Percentiles rank a stretch among this genome's conserved stretches.
These are phyloP conservation scores for Trypanosoma mega DNA, from an alignment of 208 protist genomes.

Conservation along the genomic window DNA sequence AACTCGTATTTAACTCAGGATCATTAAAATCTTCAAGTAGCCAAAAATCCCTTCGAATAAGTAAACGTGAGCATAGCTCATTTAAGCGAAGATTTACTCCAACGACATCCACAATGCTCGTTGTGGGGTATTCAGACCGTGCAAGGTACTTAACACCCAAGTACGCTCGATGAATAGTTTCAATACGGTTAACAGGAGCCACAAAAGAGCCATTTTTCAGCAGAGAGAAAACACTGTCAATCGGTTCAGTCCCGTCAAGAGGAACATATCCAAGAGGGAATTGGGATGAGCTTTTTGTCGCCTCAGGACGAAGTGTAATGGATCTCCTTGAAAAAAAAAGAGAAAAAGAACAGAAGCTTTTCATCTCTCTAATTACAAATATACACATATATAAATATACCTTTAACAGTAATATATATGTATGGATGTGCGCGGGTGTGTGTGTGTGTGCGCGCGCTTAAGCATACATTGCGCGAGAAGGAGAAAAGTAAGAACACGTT, in stretches of 20 bases:
- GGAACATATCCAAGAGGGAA: constrained; percentile 84
- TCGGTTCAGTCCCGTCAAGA: constrained; percentile 72
- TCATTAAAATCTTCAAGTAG: constrained; percentile 86
- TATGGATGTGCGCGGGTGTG: no score
- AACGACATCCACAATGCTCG: constrained; percentile 53
- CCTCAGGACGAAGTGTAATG: constrained; percentile 32
- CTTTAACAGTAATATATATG: no score
- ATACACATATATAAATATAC: background rate
- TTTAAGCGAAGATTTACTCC: constrained; percentile 35
- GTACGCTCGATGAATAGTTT: constrained; percentile 65
- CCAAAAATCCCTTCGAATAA: constrained; percentile 89
- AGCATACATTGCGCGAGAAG: no score
- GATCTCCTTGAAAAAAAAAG: constrained; percentile 5
- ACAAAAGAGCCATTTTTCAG: constrained; percentile 81
- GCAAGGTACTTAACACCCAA: constrained; percentile 52
- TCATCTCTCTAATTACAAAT: constrained; percentile 10
- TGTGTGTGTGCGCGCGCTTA: no score
- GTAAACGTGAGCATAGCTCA: constrained; percentile 60
- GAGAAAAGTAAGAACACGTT: background rate
- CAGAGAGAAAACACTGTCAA: constrained; percentile 74
- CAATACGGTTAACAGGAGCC: constrained; percentile 67
- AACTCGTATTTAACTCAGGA: constrained; percentile 83
- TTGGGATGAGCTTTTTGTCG: constrained; percentile 20
- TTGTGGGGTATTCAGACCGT: constrained; percentile 62
- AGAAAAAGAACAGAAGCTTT: background rate